Evolutionary conservation across 2,329 filamentous ascomycete species (phyloP).

Genomic region (Fusarium scirpi): DNA sequence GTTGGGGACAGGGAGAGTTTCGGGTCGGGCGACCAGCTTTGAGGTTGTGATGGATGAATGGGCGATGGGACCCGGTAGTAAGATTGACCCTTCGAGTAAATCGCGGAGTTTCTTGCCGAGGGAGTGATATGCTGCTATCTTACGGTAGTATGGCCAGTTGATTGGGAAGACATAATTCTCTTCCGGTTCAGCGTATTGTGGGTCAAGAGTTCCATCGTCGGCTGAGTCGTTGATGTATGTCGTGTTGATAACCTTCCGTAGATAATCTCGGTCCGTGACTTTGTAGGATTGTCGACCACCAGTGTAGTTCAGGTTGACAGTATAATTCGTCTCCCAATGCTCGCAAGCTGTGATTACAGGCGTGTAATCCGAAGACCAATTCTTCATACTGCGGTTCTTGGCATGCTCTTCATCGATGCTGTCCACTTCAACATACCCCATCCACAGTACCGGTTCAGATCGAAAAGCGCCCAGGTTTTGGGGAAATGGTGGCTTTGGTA

Average conservation of each 20-base stretch:
- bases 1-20: slow-evolving; percentile 20
- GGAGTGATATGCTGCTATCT: slow-evolving; percentile 28
- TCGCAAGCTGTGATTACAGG: slow-evolving; percentile 34
- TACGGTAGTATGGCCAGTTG: slow-evolving; percentile 22
- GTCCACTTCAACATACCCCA: slow-evolving; percentile 35
- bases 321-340: slow-evolving; percentile 39
- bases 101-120: slow-evolving; percentile 30
- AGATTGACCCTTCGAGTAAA: slow-evolving; percentile 27
- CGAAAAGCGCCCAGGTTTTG: slow-evolving; percentile 30
- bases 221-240: slow-evolving; percentile 12
- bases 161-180: slow-evolving; percentile 25
- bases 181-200: slow-evolving; percentile 11
- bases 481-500: slow-evolving; percentile 15
- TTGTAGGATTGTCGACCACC: slow-evolving; percentile 33
- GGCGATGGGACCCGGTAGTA: slow-evolving; percentile 15
- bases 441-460: slow-evolving; percentile 36
- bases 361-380: slow-evolving; percentile 27
- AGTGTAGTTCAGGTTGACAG: slow-evolving; percentile 36
- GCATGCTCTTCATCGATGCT: slow-evolving; percentile 13
- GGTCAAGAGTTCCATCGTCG: slow-evolving; percentile 25
- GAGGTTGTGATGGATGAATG: slow-evolving; percentile 23
- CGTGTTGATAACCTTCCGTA: slow-evolving; percentile 35
- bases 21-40: slow-evolving; percentile 30
- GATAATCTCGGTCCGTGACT: slow-evolving; percentile 17
- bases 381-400: background rate